Base-by-base conservation (phyloP, 2,329 filamentous ascomycete genomes). In the Helminthosporium solani region DNA sequence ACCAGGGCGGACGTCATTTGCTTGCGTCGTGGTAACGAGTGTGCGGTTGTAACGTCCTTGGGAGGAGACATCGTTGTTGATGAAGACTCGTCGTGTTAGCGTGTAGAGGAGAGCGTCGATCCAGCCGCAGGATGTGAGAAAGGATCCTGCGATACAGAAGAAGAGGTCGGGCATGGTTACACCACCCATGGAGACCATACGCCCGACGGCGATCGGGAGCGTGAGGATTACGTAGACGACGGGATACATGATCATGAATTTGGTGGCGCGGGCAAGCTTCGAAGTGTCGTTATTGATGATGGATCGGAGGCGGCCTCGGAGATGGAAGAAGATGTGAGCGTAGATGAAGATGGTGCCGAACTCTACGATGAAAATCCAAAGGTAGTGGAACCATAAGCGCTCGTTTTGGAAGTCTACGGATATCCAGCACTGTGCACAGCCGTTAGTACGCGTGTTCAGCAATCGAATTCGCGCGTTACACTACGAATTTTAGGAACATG, bases 191-290 rank as follows among this genome's bases (percentile, higher is more conserved):
- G 64, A 56, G 12, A 64, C 59, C 68, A 71, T 71, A 28, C 68
- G 63, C 6, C 67, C 68, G 5, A 69, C 57, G 7, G 84, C 83
- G 1, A 88, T 73, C 0, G 85, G 85, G 0, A 84, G 74, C 0
- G 84, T 88, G 53, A 85, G 82, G 15, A 85, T 47, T 2, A 86
- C 75, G 63, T 88, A 88, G 48, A 85, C 83, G 50, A 83, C 62
- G 0, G 85, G 85, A 51, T 88, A 87, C 25, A 87, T 72, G 34
- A 86, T 66, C 77, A 80, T 80, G 57, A 86, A 83, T 2, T 79
- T 72, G 9, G 75, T 73, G 16, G 77, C 74, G 15, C 67, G 57
- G 6, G 61, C 63, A 14, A 71, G 60, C 40, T 66, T 69, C 20
- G 45, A 56, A n/a, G 63, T 65, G 40, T 68, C 60, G 43, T 68